Conservation (phyloP, 2,329 filamentous ascomycete species). For the Fusarium pseudonygamai region DNA sequence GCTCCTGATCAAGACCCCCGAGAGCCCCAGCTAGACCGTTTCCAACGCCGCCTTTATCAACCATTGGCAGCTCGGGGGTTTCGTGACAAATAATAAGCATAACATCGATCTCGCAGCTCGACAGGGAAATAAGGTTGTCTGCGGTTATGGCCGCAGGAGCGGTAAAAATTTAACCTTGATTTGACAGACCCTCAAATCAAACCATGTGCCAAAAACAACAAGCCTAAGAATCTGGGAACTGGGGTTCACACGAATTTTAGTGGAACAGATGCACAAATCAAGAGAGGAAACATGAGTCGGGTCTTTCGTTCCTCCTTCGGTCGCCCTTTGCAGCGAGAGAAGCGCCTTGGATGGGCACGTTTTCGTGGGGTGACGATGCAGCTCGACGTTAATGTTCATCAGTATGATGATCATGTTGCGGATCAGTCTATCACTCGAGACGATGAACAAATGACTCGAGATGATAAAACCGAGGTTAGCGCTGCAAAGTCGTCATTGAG, state of each 20-base stretch:
- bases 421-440: constrained; percentile 4
- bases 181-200: constrained; percentile 14
- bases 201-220: constrained; percentile 26
- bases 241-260: neutral
- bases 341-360: neutral
- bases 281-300: constrained; percentile 1
- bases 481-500: constrained; percentile 23
- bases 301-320: neutral
- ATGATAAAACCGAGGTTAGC: constrained; percentile 18
- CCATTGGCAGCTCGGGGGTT: neutral
- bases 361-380: constrained; percentile 15
- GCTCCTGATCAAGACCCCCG: neutral
- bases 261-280: constrained; percentile 10
- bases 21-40: neutral
- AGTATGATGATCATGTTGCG: constrained; percentile 11
- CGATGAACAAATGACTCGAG: constrained; percentile 11
- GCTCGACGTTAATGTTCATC: constrained; percentile 15
- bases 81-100: constrained; percentile 25
- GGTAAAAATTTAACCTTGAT: constrained; percentile 28
- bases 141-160: constrained; percentile 21
- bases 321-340: neutral
- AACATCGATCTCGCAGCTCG: constrained; percentile 22
- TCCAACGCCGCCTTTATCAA: neutral
- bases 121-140: constrained; percentile 20
- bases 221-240: neutral